Evolutionary conservation across 768 basidiomycete genomes (phyloP), one percentile per base, ranked within the genome.

Genomic region (Lanmaoa pseudosensibilis): DNA sequence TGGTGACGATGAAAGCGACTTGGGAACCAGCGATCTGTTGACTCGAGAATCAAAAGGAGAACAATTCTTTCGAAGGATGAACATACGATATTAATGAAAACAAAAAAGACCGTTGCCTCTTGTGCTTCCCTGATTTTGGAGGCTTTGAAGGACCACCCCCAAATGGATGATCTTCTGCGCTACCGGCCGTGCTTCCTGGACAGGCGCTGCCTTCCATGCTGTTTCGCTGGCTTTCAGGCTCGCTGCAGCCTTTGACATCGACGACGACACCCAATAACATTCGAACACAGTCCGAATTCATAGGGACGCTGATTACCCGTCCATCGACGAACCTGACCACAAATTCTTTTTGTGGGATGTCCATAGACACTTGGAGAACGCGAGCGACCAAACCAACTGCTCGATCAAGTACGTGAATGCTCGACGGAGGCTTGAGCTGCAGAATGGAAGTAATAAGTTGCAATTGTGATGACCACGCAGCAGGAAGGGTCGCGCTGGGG

Each of bases 31-130:
- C 18, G 57, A 70, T 12, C 70, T 73, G 44, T 64, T 34, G 44
- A 43, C 0, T 5, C 33, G 4, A 48, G 25, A 23, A 47, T 63
- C 43, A 63, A 50, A 27, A 25, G n/a, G 27, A 44, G 45, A 21
- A n/a, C 27, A 40, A 33, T 25, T 18, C 1, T 13, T 45, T 47
- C 18, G 54, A 52, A 53, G 27, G 2, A 37, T 10, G 13, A 11
- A 63, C 59, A 56, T 73, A 86, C 79, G 84, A 80, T 56, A 90
- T 82, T 39, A 91, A 73, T 8, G 85, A 80, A 80, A 85, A 87
- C 46, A 89, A 75, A 56, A 90, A 67, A 16, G 89, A 90, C 43
- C 84, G 78, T 62, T 87, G 84, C 61, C 83, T 87, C 73, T 86
- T 88, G 61, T 89, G 86, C 59, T 80, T 81, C 40, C 73, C 64